Base-by-base conservation (phyloP, 73 alveolate species). In the Paramecium octaurelia region DNA sequence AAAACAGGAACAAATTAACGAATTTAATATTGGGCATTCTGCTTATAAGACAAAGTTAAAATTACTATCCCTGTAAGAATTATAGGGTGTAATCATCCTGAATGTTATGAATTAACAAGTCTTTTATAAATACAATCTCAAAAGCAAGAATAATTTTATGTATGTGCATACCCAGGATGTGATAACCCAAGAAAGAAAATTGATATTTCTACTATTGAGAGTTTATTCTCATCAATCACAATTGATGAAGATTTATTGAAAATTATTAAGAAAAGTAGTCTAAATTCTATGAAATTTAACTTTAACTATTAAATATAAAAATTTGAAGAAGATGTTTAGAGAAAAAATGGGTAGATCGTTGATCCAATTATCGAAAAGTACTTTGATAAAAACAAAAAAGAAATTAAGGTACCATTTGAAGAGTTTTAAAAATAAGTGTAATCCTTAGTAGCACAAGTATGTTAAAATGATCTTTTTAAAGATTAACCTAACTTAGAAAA, bases 61-160 rank as follows among this genome's bases (percentile, higher is more conserved):
- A 18, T 59, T 29, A 59, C 18, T 59, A 4, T 59, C 1, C 77
- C 77, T 20, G 77, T 59, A 8, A 59, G 77, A 59, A 10, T 24
- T 59, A 59, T 16, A 20, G 77, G 18, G 8, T 59, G 77, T 18
- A 12, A 7, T 20, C 77, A 59, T 59, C 77, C 34, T 16, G 84
- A 68, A 68, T 68, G 84, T 23, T 68, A 68, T 68, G 84, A 68
- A 68, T 68, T 68, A 68, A 20, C 84, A 23, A 68, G 84, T 24
- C 21, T 68, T 20, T 24, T 68, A 34, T 40, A 40, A 40, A 0
- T 40, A 40, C 16, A 40, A 40, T 2, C 2, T 40, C 16, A 7
- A 40, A 8, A 8, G 10, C 16, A 40, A 8, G 87, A 73, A 27
- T 31, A 20, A 64, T 31, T 34, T 10, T 64, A 64, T 64, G 24